These are phyloP conservation scores for Mycena alexandri DNA, from an alignment of 768 basidiomycete species.

Conservation along the genomic window DNA sequence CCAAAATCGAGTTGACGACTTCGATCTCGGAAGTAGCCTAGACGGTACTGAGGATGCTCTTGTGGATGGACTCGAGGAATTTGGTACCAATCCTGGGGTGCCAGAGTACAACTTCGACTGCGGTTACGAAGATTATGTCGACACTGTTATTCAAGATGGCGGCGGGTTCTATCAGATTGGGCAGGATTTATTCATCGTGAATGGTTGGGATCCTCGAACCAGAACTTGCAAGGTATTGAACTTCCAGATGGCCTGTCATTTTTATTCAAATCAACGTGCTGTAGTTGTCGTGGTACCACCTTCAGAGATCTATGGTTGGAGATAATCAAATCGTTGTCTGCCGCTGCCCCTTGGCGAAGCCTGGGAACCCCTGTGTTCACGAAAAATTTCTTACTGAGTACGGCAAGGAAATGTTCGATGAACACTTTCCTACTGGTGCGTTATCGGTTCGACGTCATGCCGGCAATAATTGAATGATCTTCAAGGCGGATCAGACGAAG, in stretches of 20 bases:
- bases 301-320: constrained; percentile 14
- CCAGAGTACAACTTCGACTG: not conserved
- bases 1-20: no score
- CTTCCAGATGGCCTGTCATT: not conserved
- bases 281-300: constrained; percentile 25
- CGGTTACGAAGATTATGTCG: constrained; percentile 12
- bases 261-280: not conserved
- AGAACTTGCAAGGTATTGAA: constrained; percentile 16
- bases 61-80: no score
- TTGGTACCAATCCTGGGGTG: not conserved
- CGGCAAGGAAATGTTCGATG: constrained; percentile 19
- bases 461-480: not conserved
- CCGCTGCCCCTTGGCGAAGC: constrained; percentile 4
- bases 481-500: not conserved
- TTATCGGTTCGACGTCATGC: not conserved
- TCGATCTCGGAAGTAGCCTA: no score
- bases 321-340: constrained; percentile 7
- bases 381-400: constrained; percentile 17
- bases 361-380: constrained; percentile 12
- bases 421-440: not conserved
- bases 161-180: constrained; percentile 30
- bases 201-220: constrained; percentile 34
- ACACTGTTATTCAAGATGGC: constrained; percentile 5
- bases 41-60: no score
- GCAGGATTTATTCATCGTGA: constrained; percentile 25